Evolutionary conservation across 2,329 filamentous ascomycete genomes (phyloP).

Genomic region (Alternaria consortialis): DNA sequence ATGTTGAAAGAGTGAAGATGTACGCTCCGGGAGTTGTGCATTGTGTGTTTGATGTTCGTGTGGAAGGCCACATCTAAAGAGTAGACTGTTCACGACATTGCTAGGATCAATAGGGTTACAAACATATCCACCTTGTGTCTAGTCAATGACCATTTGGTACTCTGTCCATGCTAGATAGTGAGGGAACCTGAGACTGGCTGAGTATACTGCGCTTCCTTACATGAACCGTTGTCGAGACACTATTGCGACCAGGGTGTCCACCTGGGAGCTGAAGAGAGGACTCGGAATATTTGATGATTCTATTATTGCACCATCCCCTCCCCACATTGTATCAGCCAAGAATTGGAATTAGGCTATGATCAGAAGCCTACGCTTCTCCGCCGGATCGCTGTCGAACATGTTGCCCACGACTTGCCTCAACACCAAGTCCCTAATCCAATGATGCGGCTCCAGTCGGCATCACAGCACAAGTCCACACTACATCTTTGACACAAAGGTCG

Average conservation of each 20-base stretch:
- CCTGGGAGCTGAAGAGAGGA: neutral
- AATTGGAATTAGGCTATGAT: too few species aligned
- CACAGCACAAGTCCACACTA: neutral
- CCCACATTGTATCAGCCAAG: neutral
- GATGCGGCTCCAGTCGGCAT: neutral
- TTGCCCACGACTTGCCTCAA: neutral
- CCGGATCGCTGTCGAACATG: too few species aligned
- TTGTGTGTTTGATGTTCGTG: conserved; percentile 65
- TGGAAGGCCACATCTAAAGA: neutral
- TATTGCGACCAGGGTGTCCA: too few species aligned
- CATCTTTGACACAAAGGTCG: neutral
- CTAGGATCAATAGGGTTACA: neutral
- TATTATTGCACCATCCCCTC: neutral
- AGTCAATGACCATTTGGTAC: neutral
- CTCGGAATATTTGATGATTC: neutral
- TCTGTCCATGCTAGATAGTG: neutral
- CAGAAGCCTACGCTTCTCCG: too few species aligned
- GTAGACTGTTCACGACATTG: neutral
- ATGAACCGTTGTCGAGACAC: neutral
- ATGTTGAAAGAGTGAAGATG: conserved; percentile 63
- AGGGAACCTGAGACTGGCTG: neutral
- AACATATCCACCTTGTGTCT: neutral
- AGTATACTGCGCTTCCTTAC: neutral
- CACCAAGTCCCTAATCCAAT: neutral
- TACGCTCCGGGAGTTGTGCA: conserved; percentile 70